Evolutionary conservation across 441 rosid species (phyloP).

Genomic region (Erodium moschatum): DNA sequence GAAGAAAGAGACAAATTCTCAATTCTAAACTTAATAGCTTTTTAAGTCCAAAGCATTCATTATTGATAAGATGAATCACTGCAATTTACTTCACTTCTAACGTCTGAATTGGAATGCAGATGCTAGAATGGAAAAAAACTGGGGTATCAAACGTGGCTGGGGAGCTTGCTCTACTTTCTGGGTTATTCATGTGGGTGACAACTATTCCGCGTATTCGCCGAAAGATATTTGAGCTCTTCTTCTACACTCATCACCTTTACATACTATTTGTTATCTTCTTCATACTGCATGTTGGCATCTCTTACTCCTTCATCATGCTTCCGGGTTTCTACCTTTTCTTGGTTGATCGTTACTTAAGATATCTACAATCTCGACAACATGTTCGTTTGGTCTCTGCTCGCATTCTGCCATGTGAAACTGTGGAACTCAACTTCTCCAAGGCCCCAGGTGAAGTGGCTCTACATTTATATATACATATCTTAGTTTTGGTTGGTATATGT

Average conservation of each 20-base stretch:
- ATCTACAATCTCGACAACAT: background rate
- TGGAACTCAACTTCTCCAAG: slow-evolving; percentile 34
- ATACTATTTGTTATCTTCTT: background rate
- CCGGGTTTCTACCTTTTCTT: slow-evolving; percentile 9
- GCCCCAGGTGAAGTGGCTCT: slow-evolving; percentile 23
- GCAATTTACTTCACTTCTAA: too few relatives aligned
- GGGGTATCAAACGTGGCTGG: slow-evolving; percentile 47
- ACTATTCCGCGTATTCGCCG: slow-evolving; percentile 8
- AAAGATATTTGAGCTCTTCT: slow-evolving; percentile 13
- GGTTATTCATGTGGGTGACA: slow-evolving; percentile 39
- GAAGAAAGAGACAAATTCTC: background rate
- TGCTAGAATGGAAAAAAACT: slow-evolving; percentile 35
- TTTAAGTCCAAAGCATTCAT: background rate
- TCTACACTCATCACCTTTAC: slow-evolving; percentile 12
- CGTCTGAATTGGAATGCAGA: slow-evolving; percentile 22
- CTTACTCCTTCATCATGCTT: slow-evolving; percentile 9
- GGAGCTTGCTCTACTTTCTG: slow-evolving; percentile 43
- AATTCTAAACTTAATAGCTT: background rate
- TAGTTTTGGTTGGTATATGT: background rate
- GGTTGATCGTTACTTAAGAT: slow-evolving; percentile 9
- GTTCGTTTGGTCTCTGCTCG: slow-evolving; percentile 2
- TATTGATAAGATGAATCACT: slow-evolving; percentile 3
- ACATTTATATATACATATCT: background rate
- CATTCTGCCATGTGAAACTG: slow-evolving; percentile 5
- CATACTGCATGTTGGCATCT: slow-evolving; percentile 7